Percentiles rank a stretch among this genome's conserved stretches.
Conservation (phyloP, 345 rosid species). For the Eutrema yunnanense region DNA sequence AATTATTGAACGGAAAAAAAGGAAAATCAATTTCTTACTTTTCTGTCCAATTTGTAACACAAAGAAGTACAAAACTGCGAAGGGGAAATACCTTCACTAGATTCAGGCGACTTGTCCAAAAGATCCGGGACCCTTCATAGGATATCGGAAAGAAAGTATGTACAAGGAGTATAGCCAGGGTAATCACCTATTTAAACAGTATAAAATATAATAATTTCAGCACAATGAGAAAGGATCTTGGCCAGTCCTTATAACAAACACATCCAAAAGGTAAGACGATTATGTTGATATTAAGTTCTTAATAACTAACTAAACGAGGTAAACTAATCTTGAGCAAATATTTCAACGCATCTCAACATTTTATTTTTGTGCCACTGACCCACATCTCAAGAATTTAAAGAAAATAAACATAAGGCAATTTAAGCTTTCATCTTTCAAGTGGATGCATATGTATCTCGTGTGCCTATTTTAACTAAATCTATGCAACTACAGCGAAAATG, state of each 20-base stretch:
- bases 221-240: background rate
- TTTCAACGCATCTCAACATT: background rate
- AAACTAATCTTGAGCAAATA: background rate
- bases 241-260: background rate
- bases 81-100: constrained; percentile 52
- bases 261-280: background rate
- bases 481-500: background rate
- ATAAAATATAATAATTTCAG: background rate
- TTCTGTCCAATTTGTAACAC: background rate
- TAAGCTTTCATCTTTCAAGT: background rate
- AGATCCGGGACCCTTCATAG: constrained; percentile 68
- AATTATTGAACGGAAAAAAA: background rate
- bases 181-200: constrained; percentile 30
- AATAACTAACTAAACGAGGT: background rate
- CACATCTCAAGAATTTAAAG: background rate
- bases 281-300: background rate
- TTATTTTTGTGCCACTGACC: too few relatives aligned
- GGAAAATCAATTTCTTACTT: background rate
- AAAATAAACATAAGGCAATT: background rate
- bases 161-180: constrained; percentile 49
- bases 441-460: background rate
- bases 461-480: background rate
- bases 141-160: constrained; percentile 69
- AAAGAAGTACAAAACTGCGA: constrained; percentile 8
- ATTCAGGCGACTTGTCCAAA: constrained; percentile 52